Percentiles rank a stretch among this genome's conserved stretches.
Evolutionary conservation across 1,284 basidiomycete genomes (phyloP).

Genomic region (Porodaedalea pini): DNA sequence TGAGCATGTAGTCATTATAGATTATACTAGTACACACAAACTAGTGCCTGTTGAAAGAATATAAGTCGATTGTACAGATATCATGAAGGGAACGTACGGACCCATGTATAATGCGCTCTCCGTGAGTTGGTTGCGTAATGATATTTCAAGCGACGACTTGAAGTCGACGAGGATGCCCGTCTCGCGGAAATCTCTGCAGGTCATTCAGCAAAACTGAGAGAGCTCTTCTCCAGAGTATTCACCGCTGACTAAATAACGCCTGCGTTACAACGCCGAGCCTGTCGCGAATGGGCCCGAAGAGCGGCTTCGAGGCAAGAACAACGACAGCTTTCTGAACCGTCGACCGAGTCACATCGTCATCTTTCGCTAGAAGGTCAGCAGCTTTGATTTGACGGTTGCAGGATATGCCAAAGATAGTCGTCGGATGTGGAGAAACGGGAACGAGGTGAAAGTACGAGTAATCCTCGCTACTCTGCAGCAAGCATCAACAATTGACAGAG

Average conservation of each 20-base stretch:
- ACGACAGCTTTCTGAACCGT: constrained; percentile 99
- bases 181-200: constrained; percentile 73
- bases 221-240: not conserved
- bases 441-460: constrained; percentile 95
- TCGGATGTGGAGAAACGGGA: constrained; percentile 62
- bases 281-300: constrained; percentile 87
- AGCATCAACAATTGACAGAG: constrained; percentile 8
- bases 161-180: constrained; percentile 84
- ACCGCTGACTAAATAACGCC: constrained; percentile 83
- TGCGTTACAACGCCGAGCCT: constrained; percentile 95
- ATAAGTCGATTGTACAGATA: constrained; percentile 22
- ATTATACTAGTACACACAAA: constrained; percentile 7
- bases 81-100: constrained; percentile 31
- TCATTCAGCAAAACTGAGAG: not conserved
- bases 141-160: constrained; percentile 65
- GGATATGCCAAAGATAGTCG: constrained; percentile 93
- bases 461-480: constrained; percentile 78
- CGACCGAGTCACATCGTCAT: constrained; percentile 87
- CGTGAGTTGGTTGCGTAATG: constrained; percentile 65
- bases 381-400: constrained; percentile 95
- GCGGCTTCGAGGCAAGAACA: constrained; percentile 84
- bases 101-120: constrained; percentile 88
- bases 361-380: constrained; percentile 75
- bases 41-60: not conserved
- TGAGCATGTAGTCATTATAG: constrained; percentile 5